Conservation (phyloP, 2,329 filamentous ascomycete genomes). For the Talaromyces atroroseus region DNA sequence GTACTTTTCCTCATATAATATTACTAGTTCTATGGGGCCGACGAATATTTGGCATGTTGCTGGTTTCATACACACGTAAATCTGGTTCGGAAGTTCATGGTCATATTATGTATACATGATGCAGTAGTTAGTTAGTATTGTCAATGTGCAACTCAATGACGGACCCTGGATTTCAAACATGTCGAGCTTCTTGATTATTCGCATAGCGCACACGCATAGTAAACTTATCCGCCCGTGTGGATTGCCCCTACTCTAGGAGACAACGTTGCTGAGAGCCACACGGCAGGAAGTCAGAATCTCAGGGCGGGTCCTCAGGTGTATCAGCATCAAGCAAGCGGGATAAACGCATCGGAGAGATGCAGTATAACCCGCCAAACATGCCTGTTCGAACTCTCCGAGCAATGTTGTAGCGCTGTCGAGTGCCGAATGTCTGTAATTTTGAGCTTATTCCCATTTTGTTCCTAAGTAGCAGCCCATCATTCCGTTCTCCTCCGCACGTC, state of each 20-base stretch:
- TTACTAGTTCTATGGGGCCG: too few relatives aligned
- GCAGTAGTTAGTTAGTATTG: neutral
- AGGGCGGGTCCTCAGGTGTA: neutral
- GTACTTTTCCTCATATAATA: too few relatives aligned
- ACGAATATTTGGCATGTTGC: neutral
- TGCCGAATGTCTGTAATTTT: neutral
- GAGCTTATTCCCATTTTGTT: neutral
- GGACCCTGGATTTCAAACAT: neutral
- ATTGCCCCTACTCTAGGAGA: neutral
- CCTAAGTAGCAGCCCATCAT: slow-evolving; percentile 33
- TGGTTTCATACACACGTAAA: neutral
- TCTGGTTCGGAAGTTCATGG: neutral
- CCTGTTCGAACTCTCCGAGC: neutral
- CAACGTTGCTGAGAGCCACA: neutral
- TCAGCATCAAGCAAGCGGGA: neutral
- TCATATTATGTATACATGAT: neutral
- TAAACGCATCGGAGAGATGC: neutral
- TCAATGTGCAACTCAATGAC: neutral
- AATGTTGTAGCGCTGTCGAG: neutral
- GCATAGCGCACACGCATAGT: neutral
- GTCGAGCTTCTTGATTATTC: neutral
- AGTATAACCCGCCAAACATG: too few relatives aligned
- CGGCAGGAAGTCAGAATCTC: neutral
- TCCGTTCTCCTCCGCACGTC: slow-evolving; percentile 59
- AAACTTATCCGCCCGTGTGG: neutral